Evolutionary conservation across 441 rosid genomes (phyloP).

Genomic region (Adansonia grandidieri): DNA sequence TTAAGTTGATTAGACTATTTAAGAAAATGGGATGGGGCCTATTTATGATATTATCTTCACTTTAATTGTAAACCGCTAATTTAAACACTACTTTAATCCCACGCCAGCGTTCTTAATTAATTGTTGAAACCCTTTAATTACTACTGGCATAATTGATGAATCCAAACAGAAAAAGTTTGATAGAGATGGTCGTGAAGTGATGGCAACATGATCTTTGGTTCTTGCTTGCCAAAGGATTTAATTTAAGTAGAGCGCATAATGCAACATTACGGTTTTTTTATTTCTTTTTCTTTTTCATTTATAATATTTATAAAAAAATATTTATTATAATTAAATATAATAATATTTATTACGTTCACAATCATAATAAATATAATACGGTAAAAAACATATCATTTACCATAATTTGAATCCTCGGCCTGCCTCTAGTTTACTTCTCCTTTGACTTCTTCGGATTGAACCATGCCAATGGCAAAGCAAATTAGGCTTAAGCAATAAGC

Average conservation of each 20-base stretch:
- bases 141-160: not conserved
- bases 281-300: too few relatives aligned
- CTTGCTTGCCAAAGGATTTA: not conserved
- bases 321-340: too few relatives aligned
- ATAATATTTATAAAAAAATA: too few relatives aligned
- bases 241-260: too few relatives aligned
- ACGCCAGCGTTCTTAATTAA: not conserved
- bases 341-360: too few relatives aligned
- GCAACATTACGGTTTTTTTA: too few relatives aligned
- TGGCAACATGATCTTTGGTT: not conserved
- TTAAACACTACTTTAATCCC: not conserved
- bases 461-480: not conserved
- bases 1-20: not conserved
- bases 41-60: not conserved
- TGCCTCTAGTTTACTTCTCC: too few relatives aligned
- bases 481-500: not conserved
- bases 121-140: not conserved
- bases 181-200: not conserved
- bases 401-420: too few relatives aligned
- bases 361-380: too few relatives aligned
- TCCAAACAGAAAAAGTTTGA: constrained; percentile 13
- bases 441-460: not conserved
- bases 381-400: too few relatives aligned
- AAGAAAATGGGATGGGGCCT: constrained; percentile 9
- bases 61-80: constrained; percentile 19